Evolutionary conservation across 139 green algal genomes (phyloP).

Genomic region (Chlorella sp.): DNA sequence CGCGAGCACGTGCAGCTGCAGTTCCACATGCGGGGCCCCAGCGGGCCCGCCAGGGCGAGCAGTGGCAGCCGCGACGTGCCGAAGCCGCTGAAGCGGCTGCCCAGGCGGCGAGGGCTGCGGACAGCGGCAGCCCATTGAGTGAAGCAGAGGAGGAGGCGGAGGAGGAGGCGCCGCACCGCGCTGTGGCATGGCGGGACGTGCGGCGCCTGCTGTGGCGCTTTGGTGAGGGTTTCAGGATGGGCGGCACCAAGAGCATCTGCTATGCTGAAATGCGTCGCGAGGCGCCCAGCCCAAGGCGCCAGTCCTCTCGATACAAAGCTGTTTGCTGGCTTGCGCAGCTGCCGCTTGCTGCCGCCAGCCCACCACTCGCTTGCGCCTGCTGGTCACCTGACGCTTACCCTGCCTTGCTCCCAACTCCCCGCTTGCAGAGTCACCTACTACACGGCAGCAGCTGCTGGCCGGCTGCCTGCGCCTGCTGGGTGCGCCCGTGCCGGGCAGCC

Average conservation of each 20-base stretch:
- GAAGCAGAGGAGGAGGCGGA: slow-evolving; percentile 24
- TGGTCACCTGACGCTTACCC: too few species aligned
- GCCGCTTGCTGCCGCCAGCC: too few species aligned
- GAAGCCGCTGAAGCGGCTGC: background rate
- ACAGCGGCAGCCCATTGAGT: too few species aligned
- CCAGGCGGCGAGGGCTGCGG: background rate
- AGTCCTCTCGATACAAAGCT: too few species aligned
- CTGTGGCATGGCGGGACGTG: slow-evolving; percentile 28
- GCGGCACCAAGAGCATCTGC: too few species aligned
- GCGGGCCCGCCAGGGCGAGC: slow-evolving; percentile 4
- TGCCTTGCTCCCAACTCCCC: too few species aligned
- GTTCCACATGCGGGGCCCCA: too few species aligned
- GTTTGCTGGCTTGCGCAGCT: too few species aligned
- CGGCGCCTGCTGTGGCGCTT: slow-evolving; percentile 24
- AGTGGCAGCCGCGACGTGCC: slow-evolving; percentile 38
- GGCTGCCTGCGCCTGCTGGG: slow-evolving; percentile 69
- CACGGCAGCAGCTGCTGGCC: slow-evolving; percentile 57
- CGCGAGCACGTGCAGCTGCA: too few species aligned
- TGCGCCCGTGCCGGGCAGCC: slow-evolving; percentile 43
- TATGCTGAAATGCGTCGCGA: too few species aligned
- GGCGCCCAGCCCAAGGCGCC: too few species aligned
- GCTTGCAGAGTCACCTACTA: slow-evolving; percentile 24
- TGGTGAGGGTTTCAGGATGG: slow-evolving; percentile 20
- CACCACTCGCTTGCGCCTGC: too few species aligned
- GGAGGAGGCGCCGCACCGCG: slow-evolving; percentile 3